A percentile compares a stretch with the other conserved stretches of the same genome.
Evolutionary conservation across 345 rosid species (phyloP).

Genomic region (Melaleuca quinquenervia): DNA sequence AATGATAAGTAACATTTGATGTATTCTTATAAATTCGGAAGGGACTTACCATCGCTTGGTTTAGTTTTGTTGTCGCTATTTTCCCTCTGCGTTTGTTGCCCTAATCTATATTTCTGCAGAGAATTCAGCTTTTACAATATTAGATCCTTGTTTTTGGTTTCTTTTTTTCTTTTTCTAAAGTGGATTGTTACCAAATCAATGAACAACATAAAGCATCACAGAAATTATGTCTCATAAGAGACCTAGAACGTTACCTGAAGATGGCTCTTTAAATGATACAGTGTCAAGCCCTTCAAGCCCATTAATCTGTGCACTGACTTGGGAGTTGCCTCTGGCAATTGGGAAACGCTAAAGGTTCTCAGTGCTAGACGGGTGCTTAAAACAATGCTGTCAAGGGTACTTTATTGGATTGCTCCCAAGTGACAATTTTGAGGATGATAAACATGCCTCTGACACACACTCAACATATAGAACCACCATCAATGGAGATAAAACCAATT

Average conservation of each 20-base stretch:
- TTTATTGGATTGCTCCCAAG: background rate
- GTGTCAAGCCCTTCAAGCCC: constrained; percentile 89
- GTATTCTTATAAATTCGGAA: background rate
- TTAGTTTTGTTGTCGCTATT: constrained; percentile 21
- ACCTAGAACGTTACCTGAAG: constrained; percentile 46
- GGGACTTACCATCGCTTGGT: constrained; percentile 31
- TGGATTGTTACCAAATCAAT: background rate
- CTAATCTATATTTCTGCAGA: constrained; percentile 72
- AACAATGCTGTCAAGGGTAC: background rate
- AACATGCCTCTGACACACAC: background rate
- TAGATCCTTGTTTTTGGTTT: background rate
- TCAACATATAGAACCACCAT: background rate
- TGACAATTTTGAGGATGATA: background rate
- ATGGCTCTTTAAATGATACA: constrained; percentile 92
- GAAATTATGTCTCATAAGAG: background rate
- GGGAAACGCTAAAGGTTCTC: background rate
- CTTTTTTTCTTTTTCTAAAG: background rate
- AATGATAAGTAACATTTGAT: background rate
- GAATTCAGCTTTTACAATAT: background rate
- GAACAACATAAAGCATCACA: background rate
- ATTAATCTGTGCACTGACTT: constrained; percentile 72
- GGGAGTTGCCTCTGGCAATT: constrained; percentile 72
- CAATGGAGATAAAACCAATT: background rate
- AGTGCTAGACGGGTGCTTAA: background rate
- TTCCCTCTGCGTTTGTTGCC: constrained; percentile 56